These are phyloP conservation scores for Protomyces inouyei DNA, from an alignment of 1,139 yeast genomes.

Conservation along the genomic window DNA sequence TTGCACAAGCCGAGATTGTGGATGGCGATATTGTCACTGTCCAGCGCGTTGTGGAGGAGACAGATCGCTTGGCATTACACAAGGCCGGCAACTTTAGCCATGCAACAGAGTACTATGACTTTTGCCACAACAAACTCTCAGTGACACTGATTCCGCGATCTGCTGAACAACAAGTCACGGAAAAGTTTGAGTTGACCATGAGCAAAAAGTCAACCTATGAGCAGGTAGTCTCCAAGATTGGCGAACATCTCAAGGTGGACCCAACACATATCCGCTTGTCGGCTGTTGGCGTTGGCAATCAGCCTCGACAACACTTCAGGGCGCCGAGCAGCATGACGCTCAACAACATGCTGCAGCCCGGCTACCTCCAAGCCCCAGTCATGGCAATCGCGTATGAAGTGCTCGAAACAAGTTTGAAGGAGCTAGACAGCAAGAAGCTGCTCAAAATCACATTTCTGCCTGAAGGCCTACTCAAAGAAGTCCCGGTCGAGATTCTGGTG, in stretches of 20 bases:
- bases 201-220: constrained; percentile 57
- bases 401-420: constrained; percentile 65
- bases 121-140: constrained; percentile 61
- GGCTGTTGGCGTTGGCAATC: constrained; percentile 39
- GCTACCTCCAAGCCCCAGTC: constrained; percentile 41
- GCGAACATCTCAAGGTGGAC: constrained; percentile 50
- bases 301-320: constrained; percentile 42
- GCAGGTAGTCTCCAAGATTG: constrained; percentile 58
- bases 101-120: constrained; percentile 56
- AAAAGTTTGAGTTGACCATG: constrained; percentile 61
- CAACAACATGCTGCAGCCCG: constrained; percentile 44
- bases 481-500: constrained; percentile 63
- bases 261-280: constrained; percentile 63
- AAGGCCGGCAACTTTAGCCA: constrained; percentile 36
- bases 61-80: constrained; percentile 28
- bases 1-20: constrained; percentile 61
- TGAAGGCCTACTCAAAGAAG: constrained; percentile 46
- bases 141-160: constrained; percentile 52
- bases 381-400: constrained; percentile 55
- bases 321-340: constrained; percentile 39
- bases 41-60: constrained; percentile 41
- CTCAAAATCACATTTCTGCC: constrained; percentile 45
- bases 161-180: constrained; percentile 39
- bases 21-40: constrained; percentile 77
- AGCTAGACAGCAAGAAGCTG: constrained; percentile 68